phyloP scores from a whole-genome alignment of 192 early-diverging fungal genomes.

The Backusella sp. region DNA sequence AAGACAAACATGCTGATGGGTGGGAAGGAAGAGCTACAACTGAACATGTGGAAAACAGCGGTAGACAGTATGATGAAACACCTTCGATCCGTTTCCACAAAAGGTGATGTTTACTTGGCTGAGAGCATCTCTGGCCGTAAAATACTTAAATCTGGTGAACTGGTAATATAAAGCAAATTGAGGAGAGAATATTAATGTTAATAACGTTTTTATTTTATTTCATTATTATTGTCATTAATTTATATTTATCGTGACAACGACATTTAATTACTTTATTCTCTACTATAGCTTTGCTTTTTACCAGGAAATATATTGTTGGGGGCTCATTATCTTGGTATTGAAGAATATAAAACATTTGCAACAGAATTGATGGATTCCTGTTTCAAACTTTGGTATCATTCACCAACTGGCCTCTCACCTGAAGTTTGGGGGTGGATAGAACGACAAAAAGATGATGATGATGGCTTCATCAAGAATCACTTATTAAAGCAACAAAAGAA shows the following conservation, averaged over 20 bases:
- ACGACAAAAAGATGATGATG: not conserved
- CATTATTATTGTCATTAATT: not conserved
- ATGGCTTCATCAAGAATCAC: not conserved
- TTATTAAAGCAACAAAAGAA: not conserved
- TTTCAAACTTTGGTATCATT: slow-evolving; percentile 39
- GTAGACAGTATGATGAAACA: slow-evolving; percentile 25
- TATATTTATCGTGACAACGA: not conserved
- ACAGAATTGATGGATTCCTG: slow-evolving; percentile 46
- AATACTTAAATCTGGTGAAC: slow-evolving; percentile 26
- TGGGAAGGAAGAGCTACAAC: slow-evolving; percentile 32
- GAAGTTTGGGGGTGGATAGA: slow-evolving; percentile 42
- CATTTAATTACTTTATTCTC: not conserved
- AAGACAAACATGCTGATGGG: slow-evolving; percentile 54
- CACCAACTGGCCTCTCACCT: slow-evolving; percentile 49
- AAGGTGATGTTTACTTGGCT: slow-evolving; percentile 19
- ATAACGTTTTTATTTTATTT: not conserved
- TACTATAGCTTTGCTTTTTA: slow-evolving; percentile 50
- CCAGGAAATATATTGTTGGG: slow-evolving; percentile 52
- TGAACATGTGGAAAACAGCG: slow-evolving; percentile 37
- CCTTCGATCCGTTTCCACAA: slow-evolving; percentile 16
- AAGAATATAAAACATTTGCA: slow-evolving; percentile 35
- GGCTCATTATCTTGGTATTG: slow-evolving; percentile 39
- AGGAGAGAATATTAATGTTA: not conserved
- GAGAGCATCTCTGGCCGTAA: slow-evolving; percentile 5
- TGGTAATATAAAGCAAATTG: slow-evolving; percentile 16